Evolutionary conservation across 495 filamentous ascomycete genomes (phyloP).

Genomic region (Podospora anserina): DNA sequence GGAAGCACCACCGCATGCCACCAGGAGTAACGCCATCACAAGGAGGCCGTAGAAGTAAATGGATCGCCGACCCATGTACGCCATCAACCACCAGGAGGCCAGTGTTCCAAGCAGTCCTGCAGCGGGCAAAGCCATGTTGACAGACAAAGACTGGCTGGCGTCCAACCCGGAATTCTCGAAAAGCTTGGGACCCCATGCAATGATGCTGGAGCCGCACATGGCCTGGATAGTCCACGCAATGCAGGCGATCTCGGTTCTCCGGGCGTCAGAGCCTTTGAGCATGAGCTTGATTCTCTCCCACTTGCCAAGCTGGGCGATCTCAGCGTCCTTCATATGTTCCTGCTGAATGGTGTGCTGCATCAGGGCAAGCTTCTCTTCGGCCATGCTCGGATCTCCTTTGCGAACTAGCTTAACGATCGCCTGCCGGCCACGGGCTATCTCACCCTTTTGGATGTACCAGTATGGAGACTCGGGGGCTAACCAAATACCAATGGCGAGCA

Average conservation of each 20-base stretch:
- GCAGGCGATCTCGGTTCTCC: constrained; percentile 68
- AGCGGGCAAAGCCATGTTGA: constrained; percentile 41
- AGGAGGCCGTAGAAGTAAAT: constrained; percentile 52
- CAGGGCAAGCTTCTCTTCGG: constrained; percentile 62
- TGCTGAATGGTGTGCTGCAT: constrained; percentile 64
- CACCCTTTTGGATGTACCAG: constrained; percentile 65
- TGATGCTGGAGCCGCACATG: constrained; percentile 65
- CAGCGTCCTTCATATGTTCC: constrained; percentile 47
- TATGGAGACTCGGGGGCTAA: constrained; percentile 74
- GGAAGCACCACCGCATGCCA: constrained; percentile 28
- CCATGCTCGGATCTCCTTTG: constrained; percentile 46
- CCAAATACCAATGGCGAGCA: constrained; percentile 58
- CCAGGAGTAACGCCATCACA: constrained; percentile 41
- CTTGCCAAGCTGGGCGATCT: constrained; percentile 38
- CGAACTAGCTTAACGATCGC: constrained; percentile 56
- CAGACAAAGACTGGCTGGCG: constrained; percentile 46
- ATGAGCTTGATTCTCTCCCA: constrained; percentile 45
- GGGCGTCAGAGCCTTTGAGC: constrained; percentile 62
- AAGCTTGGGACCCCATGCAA: constrained; percentile 68
- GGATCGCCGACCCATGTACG: constrained; percentile 46
- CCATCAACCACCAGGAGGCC: constrained; percentile 52
- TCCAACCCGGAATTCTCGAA: constrained; percentile 63
- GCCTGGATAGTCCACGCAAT: constrained; percentile 69
- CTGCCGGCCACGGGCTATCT: constrained; percentile 43
- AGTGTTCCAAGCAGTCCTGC: constrained; percentile 53